A percentile compares a stretch with the other conserved stretches of the same genome.
Evolutionary conservation across 75 land plant species (phyloP).

Genomic region (Pinus albicaulis): DNA sequence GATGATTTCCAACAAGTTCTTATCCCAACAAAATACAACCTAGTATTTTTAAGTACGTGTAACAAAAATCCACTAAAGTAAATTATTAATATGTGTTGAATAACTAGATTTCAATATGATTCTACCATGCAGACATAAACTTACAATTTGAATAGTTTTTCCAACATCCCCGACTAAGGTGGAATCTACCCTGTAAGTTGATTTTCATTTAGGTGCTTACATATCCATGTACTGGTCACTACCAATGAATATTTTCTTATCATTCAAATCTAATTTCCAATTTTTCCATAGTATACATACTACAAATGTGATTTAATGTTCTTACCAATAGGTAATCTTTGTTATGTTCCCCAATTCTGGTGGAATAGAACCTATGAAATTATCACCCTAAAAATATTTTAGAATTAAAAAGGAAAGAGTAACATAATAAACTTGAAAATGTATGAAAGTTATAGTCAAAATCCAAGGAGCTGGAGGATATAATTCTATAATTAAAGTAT

Average conservation of each 20-base stretch:
- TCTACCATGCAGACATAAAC: conserved; percentile 15
- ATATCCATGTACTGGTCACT: not conserved
- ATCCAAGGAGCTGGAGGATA: not conserved
- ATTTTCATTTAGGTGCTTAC: conserved; percentile 86
- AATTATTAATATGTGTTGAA: not conserved
- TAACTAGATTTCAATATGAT: not conserved
- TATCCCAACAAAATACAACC: no score
- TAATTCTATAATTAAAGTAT: not conserved
- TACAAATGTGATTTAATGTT: not conserved
- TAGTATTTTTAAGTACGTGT: no score
- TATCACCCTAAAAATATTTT: not conserved
- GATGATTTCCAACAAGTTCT: conserved; percentile 73
- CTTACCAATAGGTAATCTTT: conserved; percentile 36
- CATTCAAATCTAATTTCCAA: not conserved
- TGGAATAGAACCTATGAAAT: conserved; percentile 26
- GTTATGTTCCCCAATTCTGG: conserved; percentile 49
- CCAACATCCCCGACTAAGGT: conserved; percentile 84
- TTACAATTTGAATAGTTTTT: conserved; percentile 74
- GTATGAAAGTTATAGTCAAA: no score
- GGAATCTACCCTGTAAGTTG: conserved; percentile 74
- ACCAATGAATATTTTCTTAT: not conserved
- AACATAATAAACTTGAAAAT: not conserved
- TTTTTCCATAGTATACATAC: not conserved
- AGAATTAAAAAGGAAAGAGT: not conserved
- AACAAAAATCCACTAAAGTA: not conserved